phyloP scores from a whole-genome alignment of 805 yeast genomes.

The Monosporozyma aquatica region DNA sequence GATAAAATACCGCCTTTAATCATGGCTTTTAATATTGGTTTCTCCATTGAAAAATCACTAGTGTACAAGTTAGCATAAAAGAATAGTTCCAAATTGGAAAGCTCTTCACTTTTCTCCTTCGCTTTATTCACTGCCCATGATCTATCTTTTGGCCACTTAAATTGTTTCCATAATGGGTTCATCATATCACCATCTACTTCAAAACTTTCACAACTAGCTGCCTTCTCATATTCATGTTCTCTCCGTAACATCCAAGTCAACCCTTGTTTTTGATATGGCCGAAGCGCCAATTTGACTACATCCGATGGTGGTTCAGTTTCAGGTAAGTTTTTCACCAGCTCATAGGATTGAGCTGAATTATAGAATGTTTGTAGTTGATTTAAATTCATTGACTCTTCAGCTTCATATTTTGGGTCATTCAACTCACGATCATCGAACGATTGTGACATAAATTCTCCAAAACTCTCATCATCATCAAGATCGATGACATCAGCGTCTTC shows the following conservation, averaged over 20 bases:
- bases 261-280: conserved; percentile 79
- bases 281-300: conserved; percentile 46
- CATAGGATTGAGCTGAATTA: conserved; percentile 56
- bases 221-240: conserved; percentile 47
- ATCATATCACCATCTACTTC: conserved; percentile 43
- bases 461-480: conserved; percentile 30
- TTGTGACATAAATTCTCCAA: conserved; percentile 9
- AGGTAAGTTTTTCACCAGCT: conserved; percentile 48
- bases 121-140: conserved; percentile 28
- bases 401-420: conserved; percentile 14
- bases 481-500: conserved; percentile 19
- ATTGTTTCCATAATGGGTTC: conserved; percentile 82
- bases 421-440: conserved; percentile 4
- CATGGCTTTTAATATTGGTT: conserved; percentile 53
- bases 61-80: conserved; percentile 74
- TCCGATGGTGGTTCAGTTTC: conserved; percentile 46
- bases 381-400: conserved; percentile 40
- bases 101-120: background rate
- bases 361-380: conserved; percentile 75
- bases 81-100: conserved; percentile 10
- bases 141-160: conserved; percentile 58
- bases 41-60: conserved; percentile 64
- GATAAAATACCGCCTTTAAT: conserved; percentile 83
- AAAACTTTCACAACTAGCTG: conserved; percentile 20
- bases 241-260: conserved; percentile 82